These are phyloP conservation scores for Cenchrus purpureus DNA, from an alignment of 176 grass and related monocot genomes.

Conservation along the genomic window DNA sequence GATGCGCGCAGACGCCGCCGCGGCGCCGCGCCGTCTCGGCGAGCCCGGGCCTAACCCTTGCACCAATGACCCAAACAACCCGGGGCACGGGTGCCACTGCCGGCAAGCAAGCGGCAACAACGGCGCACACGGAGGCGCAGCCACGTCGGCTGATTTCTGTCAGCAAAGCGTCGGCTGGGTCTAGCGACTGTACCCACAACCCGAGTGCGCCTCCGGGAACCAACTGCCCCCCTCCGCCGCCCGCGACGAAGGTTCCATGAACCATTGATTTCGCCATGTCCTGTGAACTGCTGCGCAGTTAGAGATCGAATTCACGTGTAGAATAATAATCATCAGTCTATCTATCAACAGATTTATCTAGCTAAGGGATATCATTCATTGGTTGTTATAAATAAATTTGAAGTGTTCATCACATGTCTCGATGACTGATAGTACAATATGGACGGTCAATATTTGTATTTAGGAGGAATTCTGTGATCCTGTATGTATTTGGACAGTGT, in stretches of 20 bases:
- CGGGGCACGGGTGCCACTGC: background rate
- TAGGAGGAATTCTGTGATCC: background rate
- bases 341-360: background rate
- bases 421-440: background rate
- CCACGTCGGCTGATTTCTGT: background rate
- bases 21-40: background rate
- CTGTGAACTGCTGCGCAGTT: background rate
- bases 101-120: background rate
- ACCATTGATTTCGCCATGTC: background rate
- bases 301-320: background rate
- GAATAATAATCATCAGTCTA: background rate
- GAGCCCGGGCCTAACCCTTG: background rate
- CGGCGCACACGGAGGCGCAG: background rate
- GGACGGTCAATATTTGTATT: background rate
- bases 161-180: background rate
- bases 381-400: background rate
- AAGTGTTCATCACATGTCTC: background rate
- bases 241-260: background rate
- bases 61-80: background rate
- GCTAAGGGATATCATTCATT: background rate
- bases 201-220: background rate
- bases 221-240: background rate
- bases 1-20: background rate
- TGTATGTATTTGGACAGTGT: background rate
- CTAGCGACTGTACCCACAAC: background rate